A percentile compares a stretch with the other conserved stretches of the same genome.
Evolutionary conservation across 2,329 filamentous ascomycete genomes (phyloP).

Genomic region (Chlorencoelia australis): DNA sequence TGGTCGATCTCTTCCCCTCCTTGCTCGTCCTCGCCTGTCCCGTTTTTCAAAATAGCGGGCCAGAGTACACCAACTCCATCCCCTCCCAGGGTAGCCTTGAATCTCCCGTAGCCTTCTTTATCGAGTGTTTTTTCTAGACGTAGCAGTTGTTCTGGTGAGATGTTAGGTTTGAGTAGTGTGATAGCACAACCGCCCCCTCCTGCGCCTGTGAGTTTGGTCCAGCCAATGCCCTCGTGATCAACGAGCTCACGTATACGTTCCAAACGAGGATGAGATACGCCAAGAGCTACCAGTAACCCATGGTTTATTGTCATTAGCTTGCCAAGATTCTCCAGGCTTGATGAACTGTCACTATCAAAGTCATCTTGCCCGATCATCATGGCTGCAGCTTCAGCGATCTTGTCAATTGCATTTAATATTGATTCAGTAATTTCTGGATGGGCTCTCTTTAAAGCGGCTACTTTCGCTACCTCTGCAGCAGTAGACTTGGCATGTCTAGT

Average conservation of each 20-base stretch:
- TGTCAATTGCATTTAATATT: conserved; percentile 79
- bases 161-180: conserved; percentile 67
- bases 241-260: conserved; percentile 87
- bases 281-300: conserved; percentile 78
- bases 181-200: conserved; percentile 95
- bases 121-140: conserved; percentile 56
- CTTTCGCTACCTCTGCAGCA: conserved; percentile 75
- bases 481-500: conserved; percentile 85
- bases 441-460: conserved; percentile 56
- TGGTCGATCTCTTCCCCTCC: conserved; percentile 89
- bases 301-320: conserved; percentile 92
- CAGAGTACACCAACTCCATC: conserved; percentile 91
- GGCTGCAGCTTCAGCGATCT: conserved; percentile 48
- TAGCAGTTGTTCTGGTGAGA: conserved; percentile 44
- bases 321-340: conserved; percentile 63
- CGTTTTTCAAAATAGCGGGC: conserved; percentile 84
- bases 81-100: conserved; percentile 82
- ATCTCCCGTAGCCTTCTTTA: conserved; percentile 69
- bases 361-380: conserved; percentile 46
- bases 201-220: conserved; percentile 94
- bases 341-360: conserved; percentile 56
- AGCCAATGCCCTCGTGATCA: conserved; percentile 81
- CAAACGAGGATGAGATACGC: conserved; percentile 87
- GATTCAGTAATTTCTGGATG: conserved; percentile 70
- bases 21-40: conserved; percentile 63